phyloP scores from a whole-genome alignment of 192 early-diverging fungal species.

The Dimargaris cristalligena region DNA sequence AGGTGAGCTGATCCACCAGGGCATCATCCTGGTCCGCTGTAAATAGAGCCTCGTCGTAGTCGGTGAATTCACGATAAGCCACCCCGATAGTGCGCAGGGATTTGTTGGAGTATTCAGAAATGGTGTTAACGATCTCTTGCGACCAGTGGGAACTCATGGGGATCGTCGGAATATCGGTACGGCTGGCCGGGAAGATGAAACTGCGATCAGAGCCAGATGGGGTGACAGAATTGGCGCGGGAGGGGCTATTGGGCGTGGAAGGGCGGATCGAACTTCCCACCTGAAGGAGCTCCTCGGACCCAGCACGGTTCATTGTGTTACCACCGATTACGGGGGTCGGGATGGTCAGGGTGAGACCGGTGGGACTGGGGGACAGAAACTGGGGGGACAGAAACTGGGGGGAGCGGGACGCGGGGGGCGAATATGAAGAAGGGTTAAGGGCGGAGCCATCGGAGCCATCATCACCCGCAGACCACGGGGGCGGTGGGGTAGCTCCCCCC shows the following conservation, averaged over 20 bases:
- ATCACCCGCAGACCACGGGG: too few relatives aligned
- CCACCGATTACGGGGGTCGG: not conserved
- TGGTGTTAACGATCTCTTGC: constrained; percentile 24
- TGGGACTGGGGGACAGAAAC: not conserved
- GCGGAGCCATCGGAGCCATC: not conserved
- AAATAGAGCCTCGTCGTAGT: constrained; percentile 29
- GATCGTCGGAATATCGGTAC: not conserved
- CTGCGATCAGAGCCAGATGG: not conserved
- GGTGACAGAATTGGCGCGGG: not conserved
- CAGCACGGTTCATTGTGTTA: not conserved
- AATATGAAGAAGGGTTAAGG: not conserved
- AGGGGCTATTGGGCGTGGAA: not conserved
- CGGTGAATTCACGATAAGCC: constrained; percentile 69
- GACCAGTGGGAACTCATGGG: not conserved
- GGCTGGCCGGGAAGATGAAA: constrained; percentile 6
- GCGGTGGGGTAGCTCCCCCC: too few relatives aligned
- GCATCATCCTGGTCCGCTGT: constrained; percentile 26
- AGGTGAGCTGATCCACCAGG: constrained; percentile 41
- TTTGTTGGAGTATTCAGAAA: constrained; percentile 55
- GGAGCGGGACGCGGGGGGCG: not conserved
- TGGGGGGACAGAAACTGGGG: not conserved
- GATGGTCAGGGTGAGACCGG: not conserved
- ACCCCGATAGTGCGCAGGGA: constrained; percentile 83
- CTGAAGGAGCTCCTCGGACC: not conserved
- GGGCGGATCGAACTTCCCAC: not conserved